Base-by-base conservation (phyloP, 768 basidiomycete genomes). In the Krasilnikovozyma curviuscula region DNA sequence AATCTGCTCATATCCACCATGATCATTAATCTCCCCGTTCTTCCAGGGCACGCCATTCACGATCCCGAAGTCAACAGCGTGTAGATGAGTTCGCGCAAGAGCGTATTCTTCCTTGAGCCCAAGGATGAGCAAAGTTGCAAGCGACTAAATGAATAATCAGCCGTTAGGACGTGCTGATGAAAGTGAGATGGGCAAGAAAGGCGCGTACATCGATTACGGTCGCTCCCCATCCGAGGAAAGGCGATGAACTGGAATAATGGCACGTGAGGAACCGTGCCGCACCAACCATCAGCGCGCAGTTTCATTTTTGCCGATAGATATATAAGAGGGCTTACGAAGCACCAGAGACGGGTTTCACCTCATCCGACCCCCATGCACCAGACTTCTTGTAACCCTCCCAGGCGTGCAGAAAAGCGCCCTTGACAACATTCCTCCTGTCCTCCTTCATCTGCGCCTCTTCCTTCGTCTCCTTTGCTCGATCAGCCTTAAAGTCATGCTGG, bases 181-280 rank as follows among this genome's bases (percentile, higher is more conserved):
- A n/a, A n/a, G n/a, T n/a, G 31, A 28, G 16, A 18, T 27, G 23
- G 6, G 41, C 19, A 12, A 30, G 29, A 7, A 48, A 21, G 34
- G 46, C 29, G 12, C 40, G 7, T 21, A 1, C 16, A 32, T 61
- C 59, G 49, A 62, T 55, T 28, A 61, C 42, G 3, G 57, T 61
- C 1, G 61, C 60, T 12, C 60, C 61, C 58, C 59, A 62, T 7
- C 56, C 61, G 41, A 57, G 56, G 52, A 57, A 59, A 16, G 53
- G 54, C n/a, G n/a, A n/a, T n/a, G n/a, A n/a, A n/a, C n/a, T n/a
- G n/a, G n/a, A n/a, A n/a, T n/a, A n/a, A n/a, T n/a, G n/a, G n/a
- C n/a, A n/a, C n/a, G n/a, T n/a, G n/a, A n/a, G n/a, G n/a, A n/a
- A n/a, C n/a, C n/a, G n/a, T n/a, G n/a, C n/a, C n/a, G n/a, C n/a